Conservation (phyloP, 495 filamentous ascomycete species). For the Tuber microsphaerosporum region DNA sequence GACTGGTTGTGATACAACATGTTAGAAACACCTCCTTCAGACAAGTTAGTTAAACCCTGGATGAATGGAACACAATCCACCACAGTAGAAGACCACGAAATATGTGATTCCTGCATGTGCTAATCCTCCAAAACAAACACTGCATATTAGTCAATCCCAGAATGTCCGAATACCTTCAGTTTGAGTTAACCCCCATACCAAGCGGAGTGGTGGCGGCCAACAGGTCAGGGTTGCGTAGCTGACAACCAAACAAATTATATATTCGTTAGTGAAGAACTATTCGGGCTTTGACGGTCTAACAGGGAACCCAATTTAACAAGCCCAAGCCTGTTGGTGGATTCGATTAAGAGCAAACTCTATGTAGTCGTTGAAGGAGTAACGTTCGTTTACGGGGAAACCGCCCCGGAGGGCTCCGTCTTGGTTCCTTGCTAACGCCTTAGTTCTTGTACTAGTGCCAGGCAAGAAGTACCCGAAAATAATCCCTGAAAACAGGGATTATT, state of each 20-base stretch:
- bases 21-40: constrained; percentile 41
- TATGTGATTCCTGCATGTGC: constrained; percentile 33
- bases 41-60: constrained; percentile 36
- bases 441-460: too few species aligned
- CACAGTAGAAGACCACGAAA: constrained; percentile 31
- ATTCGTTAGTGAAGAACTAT: constrained; percentile 43
- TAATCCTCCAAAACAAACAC: constrained; percentile 18
- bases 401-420: constrained; percentile 42
- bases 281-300: constrained; percentile 42
- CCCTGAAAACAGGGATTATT: too few species aligned
- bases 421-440: constrained; percentile 43
- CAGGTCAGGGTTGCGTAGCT: constrained; percentile 44
- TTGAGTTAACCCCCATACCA: constrained; percentile 35
- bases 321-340: constrained; percentile 38
- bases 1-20: constrained; percentile 22
- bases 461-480: too few species aligned
- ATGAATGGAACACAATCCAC: constrained; percentile 42
- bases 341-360: constrained; percentile 39
- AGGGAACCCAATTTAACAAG: constrained; percentile 40
- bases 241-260: constrained; percentile 43
- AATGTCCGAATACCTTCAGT: constrained; percentile 43
- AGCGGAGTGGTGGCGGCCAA: constrained; percentile 39
- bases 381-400: constrained; percentile 40
- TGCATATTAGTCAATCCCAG: constrained; percentile 45
- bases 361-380: constrained; percentile 44